phyloP scores from a whole-genome alignment of 176 grass and related monocot species.

The Carex pumila region DNA sequence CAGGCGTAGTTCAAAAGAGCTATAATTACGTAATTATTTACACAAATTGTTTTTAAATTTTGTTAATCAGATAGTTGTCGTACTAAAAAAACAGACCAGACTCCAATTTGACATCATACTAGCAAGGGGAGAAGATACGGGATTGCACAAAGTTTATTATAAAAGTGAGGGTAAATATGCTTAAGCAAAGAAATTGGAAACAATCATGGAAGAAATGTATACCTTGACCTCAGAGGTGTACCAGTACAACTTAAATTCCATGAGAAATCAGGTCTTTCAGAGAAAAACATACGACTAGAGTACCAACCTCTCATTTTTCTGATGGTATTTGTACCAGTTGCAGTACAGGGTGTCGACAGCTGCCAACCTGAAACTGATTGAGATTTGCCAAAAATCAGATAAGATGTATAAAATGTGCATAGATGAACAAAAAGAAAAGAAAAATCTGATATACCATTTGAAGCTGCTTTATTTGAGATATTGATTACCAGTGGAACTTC shows the following conservation, averaged over 20 bases:
- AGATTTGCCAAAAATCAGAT: background rate
- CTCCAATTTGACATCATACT: too few species aligned
- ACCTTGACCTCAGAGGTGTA: background rate
- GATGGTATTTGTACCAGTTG: background rate
- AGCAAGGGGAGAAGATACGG: too few species aligned
- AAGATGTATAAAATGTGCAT: background rate
- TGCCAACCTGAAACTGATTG: constrained; percentile 8
- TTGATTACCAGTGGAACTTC: background rate
- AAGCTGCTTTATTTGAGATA: constrained; percentile 12
- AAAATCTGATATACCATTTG: background rate
- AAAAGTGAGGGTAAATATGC: too few species aligned
- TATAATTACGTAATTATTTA: too few species aligned
- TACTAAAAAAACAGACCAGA: too few species aligned
- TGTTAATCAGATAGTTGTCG: too few species aligned
- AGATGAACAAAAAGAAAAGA: background rate
- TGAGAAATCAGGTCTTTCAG: background rate
- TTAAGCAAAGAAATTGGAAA: too few species aligned
- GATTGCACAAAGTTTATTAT: too few species aligned
- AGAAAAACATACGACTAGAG: background rate
- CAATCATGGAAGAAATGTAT: too few species aligned
- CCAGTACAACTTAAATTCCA: background rate
- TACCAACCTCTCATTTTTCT: background rate
- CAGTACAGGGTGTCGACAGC: background rate
- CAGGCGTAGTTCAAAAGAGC: too few species aligned
- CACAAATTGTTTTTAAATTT: too few species aligned